Conservation (phyloP, 2,329 filamentous ascomycete species). For the Cytospora piceae region DNA sequence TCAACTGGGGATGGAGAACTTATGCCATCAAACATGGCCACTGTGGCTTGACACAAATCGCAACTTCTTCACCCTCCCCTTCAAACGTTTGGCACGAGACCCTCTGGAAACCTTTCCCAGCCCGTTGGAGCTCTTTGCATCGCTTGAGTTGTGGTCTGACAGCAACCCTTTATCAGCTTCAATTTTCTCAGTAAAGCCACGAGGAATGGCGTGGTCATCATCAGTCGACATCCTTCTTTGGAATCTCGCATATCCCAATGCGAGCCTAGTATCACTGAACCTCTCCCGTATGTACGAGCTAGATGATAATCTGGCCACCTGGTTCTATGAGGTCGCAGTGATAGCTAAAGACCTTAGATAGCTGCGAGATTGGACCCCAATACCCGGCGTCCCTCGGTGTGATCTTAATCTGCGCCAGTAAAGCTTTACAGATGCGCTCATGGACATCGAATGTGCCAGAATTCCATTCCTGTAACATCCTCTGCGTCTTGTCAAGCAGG, state of each 20-base stretch:
- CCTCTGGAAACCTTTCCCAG: background rate
- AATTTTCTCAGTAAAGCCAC: background rate
- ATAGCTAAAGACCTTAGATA: background rate
- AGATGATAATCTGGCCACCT: background rate
- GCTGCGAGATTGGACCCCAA: background rate
- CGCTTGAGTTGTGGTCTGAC: background rate
- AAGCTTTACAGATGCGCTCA: background rate
- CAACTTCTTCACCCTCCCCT: too few species aligned
- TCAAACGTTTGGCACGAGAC: background rate
- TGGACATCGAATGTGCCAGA: background rate
- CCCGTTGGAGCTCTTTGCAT: background rate
- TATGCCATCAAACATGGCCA: too few species aligned
- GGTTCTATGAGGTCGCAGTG: background rate
- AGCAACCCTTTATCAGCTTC: background rate
- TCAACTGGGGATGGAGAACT: too few species aligned
- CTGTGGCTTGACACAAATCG: too few species aligned
- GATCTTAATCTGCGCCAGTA: background rate
- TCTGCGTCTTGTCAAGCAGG: background rate
- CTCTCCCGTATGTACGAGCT: background rate
- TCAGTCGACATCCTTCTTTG: background rate
- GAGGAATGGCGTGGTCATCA: background rate
- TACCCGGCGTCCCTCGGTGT: background rate
- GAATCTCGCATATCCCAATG: background rate
- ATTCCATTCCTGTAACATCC: background rate
- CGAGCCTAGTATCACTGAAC: background rate